These are phyloP conservation scores for Leccinellum luteum DNA, from an alignment of 768 basidiomycete genomes.

Conservation along the genomic window DNA sequence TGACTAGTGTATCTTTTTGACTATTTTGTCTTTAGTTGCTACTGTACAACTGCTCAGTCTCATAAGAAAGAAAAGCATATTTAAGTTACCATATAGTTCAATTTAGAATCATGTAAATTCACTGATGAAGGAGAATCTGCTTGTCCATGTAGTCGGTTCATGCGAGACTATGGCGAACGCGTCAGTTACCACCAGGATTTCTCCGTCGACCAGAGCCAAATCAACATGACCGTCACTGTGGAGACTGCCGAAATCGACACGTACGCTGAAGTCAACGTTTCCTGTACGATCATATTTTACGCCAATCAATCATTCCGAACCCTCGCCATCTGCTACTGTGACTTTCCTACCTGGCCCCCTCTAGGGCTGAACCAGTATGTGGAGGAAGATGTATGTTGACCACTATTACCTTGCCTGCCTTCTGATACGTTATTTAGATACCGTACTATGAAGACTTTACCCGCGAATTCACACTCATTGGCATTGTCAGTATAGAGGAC, in stretches of 20 bases:
- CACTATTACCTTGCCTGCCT: neutral
- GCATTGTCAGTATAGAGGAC: constrained; percentile 94
- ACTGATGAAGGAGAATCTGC: constrained; percentile 87
- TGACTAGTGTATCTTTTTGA: too few species aligned
- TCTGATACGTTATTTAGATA: constrained; percentile 42
- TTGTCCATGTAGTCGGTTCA: constrained; percentile 93
- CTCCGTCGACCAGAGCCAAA: constrained; percentile 73
- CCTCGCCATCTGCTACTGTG: constrained; percentile 90
- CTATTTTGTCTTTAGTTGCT: too few species aligned
- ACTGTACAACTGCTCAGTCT: too few species aligned
- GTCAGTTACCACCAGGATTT: constrained; percentile 71
- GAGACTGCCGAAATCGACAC: constrained; percentile 62
- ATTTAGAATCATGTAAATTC: too few species aligned
- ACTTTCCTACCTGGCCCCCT: constrained; percentile 87
- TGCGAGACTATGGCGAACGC: constrained; percentile 99
- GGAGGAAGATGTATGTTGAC: constrained; percentile 52
- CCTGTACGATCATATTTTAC: constrained; percentile 94
- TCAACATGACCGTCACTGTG: constrained; percentile 54
- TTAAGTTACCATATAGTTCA: too few species aligned
- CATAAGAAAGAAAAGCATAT: too few species aligned
- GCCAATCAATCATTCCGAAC: constrained; percentile 95
- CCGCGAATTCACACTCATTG: constrained; percentile 76
- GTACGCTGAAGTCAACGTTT: constrained; percentile 76
- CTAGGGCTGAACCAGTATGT: constrained; percentile 36
- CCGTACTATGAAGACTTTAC: constrained; percentile 70